These are phyloP conservation scores for Fraxinus greggii DNA, from an alignment of 305 asterid species.

Conservation along the genomic window DNA sequence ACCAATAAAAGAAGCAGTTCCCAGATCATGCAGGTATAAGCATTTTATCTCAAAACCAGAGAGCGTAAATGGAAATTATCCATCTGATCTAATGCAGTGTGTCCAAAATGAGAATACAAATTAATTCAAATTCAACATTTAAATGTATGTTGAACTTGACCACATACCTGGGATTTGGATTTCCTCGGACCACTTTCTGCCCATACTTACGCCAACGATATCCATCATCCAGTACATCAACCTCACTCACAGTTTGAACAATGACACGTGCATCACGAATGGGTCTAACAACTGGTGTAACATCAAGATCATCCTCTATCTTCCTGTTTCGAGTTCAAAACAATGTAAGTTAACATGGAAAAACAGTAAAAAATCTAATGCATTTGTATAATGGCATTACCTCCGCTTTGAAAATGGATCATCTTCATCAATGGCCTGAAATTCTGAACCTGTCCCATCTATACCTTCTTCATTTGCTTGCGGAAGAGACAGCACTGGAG, in stretches of 20 bases:
- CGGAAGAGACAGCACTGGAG: conserved; percentile 60
- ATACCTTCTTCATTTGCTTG: conserved; percentile 63
- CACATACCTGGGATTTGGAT: conserved; percentile 92
- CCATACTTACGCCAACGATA: conserved; percentile 99
- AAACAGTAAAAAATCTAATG: not conserved
- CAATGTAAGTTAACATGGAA: conserved; percentile 18
- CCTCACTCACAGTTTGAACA: conserved; percentile 96
- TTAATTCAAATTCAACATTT: conserved; percentile 5
- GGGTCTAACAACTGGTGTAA: conserved; percentile 77
- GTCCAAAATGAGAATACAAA: not conserved
- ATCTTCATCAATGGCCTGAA: conserved; percentile 61
- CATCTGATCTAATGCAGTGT: not conserved
- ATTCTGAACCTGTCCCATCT: conserved; percentile 54
- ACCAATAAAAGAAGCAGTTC: not conserved
- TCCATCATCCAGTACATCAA: conserved; percentile 94
- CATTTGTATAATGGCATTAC: conserved; percentile 35
- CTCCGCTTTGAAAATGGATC: conserved; percentile 75
- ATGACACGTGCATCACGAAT: conserved; percentile 93
- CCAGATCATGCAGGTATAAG: not conserved
- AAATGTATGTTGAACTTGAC: conserved; percentile 19
- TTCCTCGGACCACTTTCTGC: conserved; percentile 96
- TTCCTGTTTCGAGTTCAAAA: conserved; percentile 50
- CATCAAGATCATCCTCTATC: conserved; percentile 67
- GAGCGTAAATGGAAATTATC: not conserved
- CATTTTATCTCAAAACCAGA: not conserved